A percentile compares a stretch with the other conserved stretches of the same genome.
These are phyloP conservation scores for Rehmannia glutinosa DNA, from an alignment of 257 asterid species.

Conservation along the genomic window DNA sequence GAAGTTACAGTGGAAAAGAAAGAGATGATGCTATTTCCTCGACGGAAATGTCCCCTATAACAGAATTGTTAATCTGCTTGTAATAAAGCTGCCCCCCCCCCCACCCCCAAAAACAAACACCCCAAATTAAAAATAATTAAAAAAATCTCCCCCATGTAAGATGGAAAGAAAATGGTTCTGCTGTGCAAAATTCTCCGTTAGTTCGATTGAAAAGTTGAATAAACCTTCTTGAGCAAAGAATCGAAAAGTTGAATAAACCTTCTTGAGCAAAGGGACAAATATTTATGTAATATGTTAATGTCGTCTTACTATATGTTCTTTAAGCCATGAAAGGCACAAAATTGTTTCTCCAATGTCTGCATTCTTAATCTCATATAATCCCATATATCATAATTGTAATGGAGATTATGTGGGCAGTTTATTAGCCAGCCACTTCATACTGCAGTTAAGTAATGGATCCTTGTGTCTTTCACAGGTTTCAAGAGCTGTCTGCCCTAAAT, in stretches of 20 bases:
- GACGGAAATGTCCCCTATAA: neutral
- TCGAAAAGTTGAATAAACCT: neutral
- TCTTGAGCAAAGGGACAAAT: neutral
- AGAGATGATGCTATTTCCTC: neutral
- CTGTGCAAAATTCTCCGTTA: neutral
- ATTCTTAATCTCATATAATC: too few species aligned
- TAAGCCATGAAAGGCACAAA: neutral
- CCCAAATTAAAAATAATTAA: neutral
- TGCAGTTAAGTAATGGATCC: too few species aligned
- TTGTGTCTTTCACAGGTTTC: too few species aligned
- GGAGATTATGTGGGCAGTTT: too few species aligned
- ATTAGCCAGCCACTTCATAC: too few species aligned
- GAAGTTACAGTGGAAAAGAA: conserved; percentile 16
- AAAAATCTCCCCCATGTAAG: neutral
- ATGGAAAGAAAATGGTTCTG: neutral
- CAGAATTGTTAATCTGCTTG: neutral
- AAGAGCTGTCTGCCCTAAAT: too few species aligned
- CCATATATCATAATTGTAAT: too few species aligned
- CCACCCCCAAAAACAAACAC: neutral
- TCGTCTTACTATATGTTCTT: neutral
- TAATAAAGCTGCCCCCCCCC: neutral
- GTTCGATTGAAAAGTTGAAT: neutral
- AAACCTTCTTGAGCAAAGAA: neutral
- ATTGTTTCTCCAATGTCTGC: neutral
- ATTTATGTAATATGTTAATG: neutral